Percentiles rank a stretch among this genome's conserved stretches.
Evolutionary conservation across 2,329 filamentous ascomycete genomes (phyloP).

Genomic region (Aspergillus sp.): DNA sequence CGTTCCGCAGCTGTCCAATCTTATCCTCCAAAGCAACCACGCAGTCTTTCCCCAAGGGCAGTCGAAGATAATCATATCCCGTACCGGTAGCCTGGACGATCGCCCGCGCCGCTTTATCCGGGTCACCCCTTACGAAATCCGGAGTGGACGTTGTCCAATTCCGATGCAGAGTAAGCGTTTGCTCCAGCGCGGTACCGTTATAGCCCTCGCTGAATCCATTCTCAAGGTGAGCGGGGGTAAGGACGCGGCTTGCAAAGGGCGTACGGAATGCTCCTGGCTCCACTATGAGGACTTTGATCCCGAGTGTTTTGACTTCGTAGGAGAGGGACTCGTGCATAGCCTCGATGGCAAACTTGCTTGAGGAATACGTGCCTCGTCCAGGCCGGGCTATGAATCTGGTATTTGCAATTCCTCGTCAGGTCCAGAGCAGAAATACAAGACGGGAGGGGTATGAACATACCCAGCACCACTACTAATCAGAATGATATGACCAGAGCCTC

Average conservation of each 20-base stretch:
- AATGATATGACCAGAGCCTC: conserved; percentile 5
- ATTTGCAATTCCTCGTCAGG: background rate
- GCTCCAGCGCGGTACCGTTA: background rate
- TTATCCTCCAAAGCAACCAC: conserved; percentile 7
- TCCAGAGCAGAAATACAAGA: no score
- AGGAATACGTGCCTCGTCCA: background rate
- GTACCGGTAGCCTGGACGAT: background rate
- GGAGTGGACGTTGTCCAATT: background rate
- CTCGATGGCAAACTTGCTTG: conserved; percentile 11
- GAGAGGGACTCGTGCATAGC: conserved; percentile 11
- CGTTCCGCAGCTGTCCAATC: conserved; percentile 1
- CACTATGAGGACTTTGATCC: conserved; percentile 5
- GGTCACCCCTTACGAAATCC: background rate
- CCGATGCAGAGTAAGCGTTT: background rate
- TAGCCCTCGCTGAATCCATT: conserved; percentile 5
- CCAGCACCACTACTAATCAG: conserved; percentile 10
- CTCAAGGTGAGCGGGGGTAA: background rate
- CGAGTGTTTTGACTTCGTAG: conserved; percentile 3
- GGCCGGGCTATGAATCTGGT: conserved; percentile 9
- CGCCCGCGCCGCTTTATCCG: conserved; percentile 1
- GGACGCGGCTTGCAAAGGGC: background rate
- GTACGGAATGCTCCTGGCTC: conserved; percentile 11
- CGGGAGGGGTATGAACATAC: background rate
- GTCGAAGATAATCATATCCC: background rate
- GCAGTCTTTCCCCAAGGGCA: conserved; percentile 9